phyloP scores from a whole-genome alignment of 495 filamentous ascomycete species.

The Penicillium cataractarum region DNA sequence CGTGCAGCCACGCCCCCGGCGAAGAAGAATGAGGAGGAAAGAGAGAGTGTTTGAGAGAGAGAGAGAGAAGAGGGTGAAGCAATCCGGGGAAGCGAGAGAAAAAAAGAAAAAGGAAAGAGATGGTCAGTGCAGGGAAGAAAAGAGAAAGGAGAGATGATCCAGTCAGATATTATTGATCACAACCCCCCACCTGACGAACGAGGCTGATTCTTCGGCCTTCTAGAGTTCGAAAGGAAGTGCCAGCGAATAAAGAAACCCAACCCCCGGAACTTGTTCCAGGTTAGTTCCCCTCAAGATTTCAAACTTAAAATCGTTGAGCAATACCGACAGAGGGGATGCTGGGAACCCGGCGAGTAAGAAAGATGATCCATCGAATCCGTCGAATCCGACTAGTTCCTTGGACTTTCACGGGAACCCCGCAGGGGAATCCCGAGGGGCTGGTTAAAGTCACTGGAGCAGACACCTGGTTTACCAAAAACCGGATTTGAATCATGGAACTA shows the following conservation, averaged over 20 bases:
- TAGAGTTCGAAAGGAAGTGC: not conserved
- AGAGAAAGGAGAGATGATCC: not conserved
- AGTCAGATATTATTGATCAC: not conserved
- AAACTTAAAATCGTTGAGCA: no score
- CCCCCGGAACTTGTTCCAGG: not conserved
- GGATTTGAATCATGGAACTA: no score
- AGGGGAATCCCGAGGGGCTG: constrained; percentile 3
- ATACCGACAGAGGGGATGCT: constrained; percentile 23
- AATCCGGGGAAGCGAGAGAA: constrained; percentile 9
- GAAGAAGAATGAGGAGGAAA: not conserved
- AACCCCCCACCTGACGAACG: not conserved
- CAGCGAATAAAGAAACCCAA: not conserved
- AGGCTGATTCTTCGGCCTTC: no score
- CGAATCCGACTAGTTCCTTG: not conserved
- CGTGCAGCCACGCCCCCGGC: not conserved
- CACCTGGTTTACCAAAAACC: no score
- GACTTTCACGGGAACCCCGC: constrained; percentile 7
- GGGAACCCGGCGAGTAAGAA: constrained; percentile 17
- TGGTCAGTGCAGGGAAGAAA: not conserved
- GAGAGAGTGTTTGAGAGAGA: not conserved
- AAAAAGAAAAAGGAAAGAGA: no score
- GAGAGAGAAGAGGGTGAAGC: constrained; percentile 18
- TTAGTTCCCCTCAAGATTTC: not conserved
- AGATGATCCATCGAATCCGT: constrained; percentile 6
- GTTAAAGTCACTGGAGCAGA: not conserved